Base-by-base conservation (phyloP, 768 basidiomycete genomes). In the Rhodotorula taiwanensis region DNA sequence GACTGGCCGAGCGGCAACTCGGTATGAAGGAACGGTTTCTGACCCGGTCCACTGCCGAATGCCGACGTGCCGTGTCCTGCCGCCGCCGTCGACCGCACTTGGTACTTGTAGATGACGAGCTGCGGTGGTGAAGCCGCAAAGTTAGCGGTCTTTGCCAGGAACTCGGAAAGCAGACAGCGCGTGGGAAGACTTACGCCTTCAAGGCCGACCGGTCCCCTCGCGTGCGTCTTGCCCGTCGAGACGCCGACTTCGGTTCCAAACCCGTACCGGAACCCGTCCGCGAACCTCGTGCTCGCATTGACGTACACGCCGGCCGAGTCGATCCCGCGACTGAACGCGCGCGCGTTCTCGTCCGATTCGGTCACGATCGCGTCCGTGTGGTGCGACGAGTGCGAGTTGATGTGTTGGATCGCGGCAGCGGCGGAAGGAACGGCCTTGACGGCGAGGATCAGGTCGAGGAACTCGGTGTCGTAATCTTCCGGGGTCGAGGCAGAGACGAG, bases 161-260 rank as follows among this genome's bases (percentile, higher is more conserved):
- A 21, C 44, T 20, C 43, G 15, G 43, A 33, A 57, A 34, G 8
- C 15, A 0, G 43, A 23, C 4, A 23, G n/a, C n/a, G n/a, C n/a
- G n/a, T n/a, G n/a, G n/a, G n/a, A n/a, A n/a, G 31, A 64, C 71
- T 52, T 30, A 72, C 65, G 14, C 72, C 72, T 44, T 73, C 72
- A 55, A 97, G 79, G 0, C 94, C 94, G 2, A 98, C 94, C 0
- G 95, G 95, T 5, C 95, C 95, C 45, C 94, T 81, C 21, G 95
- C 93, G 73, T 99, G 95, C 59, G 95, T 94, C 73, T 88, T 85
- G 1, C 94, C 93, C 0, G 95, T 99, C 75, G 87, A 88, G 72
- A 99, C 95, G 14, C 95, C 95, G 0, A 99, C 94, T 76, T 98
- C 95, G 8, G 95, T 93, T 4, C 95, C 95, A 69, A 95, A 92